These are phyloP conservation scores for Saturnispora quitensis DNA, from an alignment of 805 yeast species.

Conservation along the genomic window DNA sequence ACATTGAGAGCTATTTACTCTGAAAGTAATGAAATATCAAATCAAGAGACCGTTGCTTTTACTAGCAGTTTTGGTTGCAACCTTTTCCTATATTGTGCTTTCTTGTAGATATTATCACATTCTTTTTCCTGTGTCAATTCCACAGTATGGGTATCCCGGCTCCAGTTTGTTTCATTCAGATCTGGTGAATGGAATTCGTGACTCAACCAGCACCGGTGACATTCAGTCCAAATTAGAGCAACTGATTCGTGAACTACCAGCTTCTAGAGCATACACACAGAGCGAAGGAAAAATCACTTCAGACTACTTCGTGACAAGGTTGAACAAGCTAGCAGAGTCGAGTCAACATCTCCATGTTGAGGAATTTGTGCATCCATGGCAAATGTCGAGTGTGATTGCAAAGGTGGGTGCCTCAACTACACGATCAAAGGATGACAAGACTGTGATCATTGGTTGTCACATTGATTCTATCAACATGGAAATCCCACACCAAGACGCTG, in stretches of 20 bases:
- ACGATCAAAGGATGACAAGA: constrained; percentile 22
- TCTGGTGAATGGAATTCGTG: constrained; percentile 26
- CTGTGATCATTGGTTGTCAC: constrained; percentile 80
- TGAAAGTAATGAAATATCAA: neutral
- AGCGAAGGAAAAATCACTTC: constrained; percentile 64
- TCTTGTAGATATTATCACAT: constrained; percentile 2
- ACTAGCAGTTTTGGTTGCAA: neutral
- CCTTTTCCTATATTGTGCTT: neutral
- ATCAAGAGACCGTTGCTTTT: neutral
- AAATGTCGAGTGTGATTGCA: constrained; percentile 68
- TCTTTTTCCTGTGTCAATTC: neutral
- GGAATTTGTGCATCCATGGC: constrained; percentile 64
- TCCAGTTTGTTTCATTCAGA: constrained; percentile 36
- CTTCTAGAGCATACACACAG: constrained; percentile 69
- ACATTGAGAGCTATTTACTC: neutral
- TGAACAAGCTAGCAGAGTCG: constrained; percentile 25
- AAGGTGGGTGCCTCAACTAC: constrained; percentile 31
- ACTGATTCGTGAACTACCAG: constrained; percentile 18
- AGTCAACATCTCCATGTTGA: constrained; percentile 27
- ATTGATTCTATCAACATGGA: constrained; percentile 74
- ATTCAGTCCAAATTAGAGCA: constrained; percentile 4
- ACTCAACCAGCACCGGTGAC: constrained; percentile 5
- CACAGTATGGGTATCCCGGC: constrained; percentile 26
- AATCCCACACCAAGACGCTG: constrained; percentile 39
- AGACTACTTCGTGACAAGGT: constrained; percentile 50